A percentile compares a stretch with the other conserved stretches of the same genome.
Conservation (phyloP, 2,329 filamentous ascomycete genomes). For the Nemania abortiva region DNA sequence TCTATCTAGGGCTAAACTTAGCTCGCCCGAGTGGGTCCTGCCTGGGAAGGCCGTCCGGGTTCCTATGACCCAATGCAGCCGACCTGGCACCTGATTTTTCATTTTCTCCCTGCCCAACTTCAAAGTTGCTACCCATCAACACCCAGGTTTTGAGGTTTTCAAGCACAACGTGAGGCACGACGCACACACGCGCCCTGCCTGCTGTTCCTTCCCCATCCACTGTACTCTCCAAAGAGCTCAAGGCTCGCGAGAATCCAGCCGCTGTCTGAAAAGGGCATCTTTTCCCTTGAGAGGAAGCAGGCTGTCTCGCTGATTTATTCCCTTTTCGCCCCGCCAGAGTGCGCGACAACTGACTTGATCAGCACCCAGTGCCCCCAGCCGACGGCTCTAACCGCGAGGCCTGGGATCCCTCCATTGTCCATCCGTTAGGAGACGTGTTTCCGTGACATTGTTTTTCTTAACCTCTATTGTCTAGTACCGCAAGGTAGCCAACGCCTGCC, state of each 20-base stretch:
- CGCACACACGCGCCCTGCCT: slow-evolving; percentile 26
- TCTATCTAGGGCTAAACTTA: no score
- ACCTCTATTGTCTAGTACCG: slow-evolving; percentile 33
- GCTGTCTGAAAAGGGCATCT: slow-evolving; percentile 18
- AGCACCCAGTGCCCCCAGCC: slow-evolving; percentile 25
- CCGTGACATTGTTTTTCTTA: slow-evolving; percentile 40
- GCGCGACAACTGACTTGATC: slow-evolving; percentile 31
- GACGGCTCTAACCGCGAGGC: slow-evolving; percentile 17
- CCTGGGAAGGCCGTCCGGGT: no score
- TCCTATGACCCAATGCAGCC: not conserved
- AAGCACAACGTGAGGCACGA: slow-evolving; percentile 32
- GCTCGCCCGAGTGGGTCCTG: no score
- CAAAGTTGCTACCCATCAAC: slow-evolving; percentile 23
- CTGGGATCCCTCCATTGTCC: slow-evolving; percentile 25
- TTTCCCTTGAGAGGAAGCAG: slow-evolving; percentile 20
- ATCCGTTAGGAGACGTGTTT: slow-evolving; percentile 31
- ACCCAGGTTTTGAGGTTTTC: slow-evolving; percentile 28
- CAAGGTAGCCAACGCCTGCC: slow-evolving; percentile 34
- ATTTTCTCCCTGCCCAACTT: slow-evolving; percentile 31
- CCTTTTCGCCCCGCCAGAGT: slow-evolving; percentile 33
- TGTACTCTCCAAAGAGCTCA: slow-evolving; percentile 15
- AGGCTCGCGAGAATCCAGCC: slow-evolving; percentile 26
- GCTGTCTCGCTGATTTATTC: slow-evolving; percentile 29
- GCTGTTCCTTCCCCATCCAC: slow-evolving; percentile 18
- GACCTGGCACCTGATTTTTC: slow-evolving; percentile 13